These are phyloP conservation scores for Ulvella scutata DNA, from an alignment of 139 green algal genomes.

Conservation along the genomic window DNA sequence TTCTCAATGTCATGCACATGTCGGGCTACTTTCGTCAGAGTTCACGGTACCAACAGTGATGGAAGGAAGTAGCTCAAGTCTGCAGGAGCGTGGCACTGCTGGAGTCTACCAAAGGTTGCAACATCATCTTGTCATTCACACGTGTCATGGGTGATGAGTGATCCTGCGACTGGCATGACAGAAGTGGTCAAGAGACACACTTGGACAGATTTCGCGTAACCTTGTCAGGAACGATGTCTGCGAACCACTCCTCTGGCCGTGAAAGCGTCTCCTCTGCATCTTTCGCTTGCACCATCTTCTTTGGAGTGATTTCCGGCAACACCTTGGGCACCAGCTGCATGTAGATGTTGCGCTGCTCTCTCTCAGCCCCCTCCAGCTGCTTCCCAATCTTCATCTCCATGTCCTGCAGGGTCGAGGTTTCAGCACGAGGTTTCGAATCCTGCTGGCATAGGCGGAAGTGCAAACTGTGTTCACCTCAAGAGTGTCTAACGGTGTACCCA, in stretches of 20 bases:
- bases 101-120: no score
- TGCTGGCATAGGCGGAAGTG: no score
- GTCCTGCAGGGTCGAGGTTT: conserved; percentile 5
- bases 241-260: neutral
- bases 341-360: conserved; percentile 42
- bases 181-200: neutral
- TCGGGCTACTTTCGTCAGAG: no score
- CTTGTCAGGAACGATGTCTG: neutral
- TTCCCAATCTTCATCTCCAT: conserved; percentile 18
- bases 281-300: neutral
- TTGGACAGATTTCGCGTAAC: neutral
- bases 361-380: conserved; percentile 21
- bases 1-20: no score
- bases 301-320: conserved; percentile 28
- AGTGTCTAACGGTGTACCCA: no score
- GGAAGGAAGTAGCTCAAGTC: no score
- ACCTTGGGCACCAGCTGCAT: conserved; percentile 25
- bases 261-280: neutral
- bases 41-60: no score
- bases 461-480: neutral
- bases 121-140: no score
- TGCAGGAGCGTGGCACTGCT: no score
- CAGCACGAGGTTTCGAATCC: no score
- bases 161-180: no score
- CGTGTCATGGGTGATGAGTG: no score